These are phyloP conservation scores for Nakazawaea ishiwadae DNA, from an alignment of 805 yeast species.

Conservation along the genomic window DNA sequence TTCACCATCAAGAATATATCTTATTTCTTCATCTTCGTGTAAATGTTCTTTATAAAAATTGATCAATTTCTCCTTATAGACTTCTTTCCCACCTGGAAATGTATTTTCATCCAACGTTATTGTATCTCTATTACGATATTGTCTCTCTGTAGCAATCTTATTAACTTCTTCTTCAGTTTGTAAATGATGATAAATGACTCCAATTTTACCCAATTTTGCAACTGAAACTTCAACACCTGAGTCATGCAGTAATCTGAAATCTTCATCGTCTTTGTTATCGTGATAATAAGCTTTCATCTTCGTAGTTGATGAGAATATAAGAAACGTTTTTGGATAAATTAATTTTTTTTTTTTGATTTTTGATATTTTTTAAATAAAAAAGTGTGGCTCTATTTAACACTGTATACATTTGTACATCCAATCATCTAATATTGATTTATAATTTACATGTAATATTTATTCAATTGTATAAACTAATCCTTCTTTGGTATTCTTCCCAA, in stretches of 20 bases:
- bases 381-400: too few relatives aligned
- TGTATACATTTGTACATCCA: too few relatives aligned
- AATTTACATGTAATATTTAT: too few relatives aligned
- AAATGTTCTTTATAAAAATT: slow-evolving; percentile 79
- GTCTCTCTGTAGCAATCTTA: slow-evolving; percentile 59
- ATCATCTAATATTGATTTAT: too few relatives aligned
- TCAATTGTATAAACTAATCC: too few relatives aligned
- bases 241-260: slow-evolving; percentile 68
- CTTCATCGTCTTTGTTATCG: slow-evolving; percentile 52
- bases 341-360: background rate
- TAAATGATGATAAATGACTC: slow-evolving; percentile 61
- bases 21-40: slow-evolving; percentile 96
- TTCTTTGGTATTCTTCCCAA: slow-evolving; percentile 9
- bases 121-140: slow-evolving; percentile 76
- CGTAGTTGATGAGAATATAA: too few relatives aligned
- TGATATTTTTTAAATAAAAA: background rate
- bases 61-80: slow-evolving; percentile 59
- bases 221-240: slow-evolving; percentile 55
- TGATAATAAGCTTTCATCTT: slow-evolving; percentile 53
- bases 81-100: slow-evolving; percentile 56
- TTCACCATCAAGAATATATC: slow-evolving; percentile 84
- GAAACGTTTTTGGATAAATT: too few relatives aligned
- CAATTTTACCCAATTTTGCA: slow-evolving; percentile 50
- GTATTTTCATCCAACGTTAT: slow-evolving; percentile 56
- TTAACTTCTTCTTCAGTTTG: slow-evolving; percentile 54